Evolutionary conservation across 2,329 filamentous ascomycete species (phyloP), one percentile per base, ranked within the genome.

Genomic region (Thielaviopsis punctulata): DNA sequence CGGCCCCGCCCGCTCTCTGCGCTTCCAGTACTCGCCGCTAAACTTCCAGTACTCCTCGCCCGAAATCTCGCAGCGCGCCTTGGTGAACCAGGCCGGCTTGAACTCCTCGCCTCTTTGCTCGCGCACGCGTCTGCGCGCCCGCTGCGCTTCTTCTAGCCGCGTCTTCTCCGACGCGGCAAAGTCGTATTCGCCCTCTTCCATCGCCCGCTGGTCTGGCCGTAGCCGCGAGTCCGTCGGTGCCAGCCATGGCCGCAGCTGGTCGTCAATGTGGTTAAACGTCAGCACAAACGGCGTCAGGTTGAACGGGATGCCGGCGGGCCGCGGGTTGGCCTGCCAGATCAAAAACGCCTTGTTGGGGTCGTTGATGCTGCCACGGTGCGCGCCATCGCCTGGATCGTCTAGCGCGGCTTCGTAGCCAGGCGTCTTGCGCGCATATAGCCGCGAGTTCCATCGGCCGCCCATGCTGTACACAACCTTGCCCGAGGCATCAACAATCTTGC

Each of bases 181-280:
- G 61, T 96, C 90, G 62, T 98, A 98, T 66, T 89, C 79, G n/a
- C 90, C 92, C 56, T 96, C 89, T 65, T 98, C 92, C 92, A 98
- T 98, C 1, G 92, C 92, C 10, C 92, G 77, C 69, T 98, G 92
- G 65, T 98, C 92, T 0, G 92, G 90, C 25, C 92, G 76, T 27
- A 95, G 72, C n/a, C 92, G 76, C 1, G 90, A 94, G 65, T 98
- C 92, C 0, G 92, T 98, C 0, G 92, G 92, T 36, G 92, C 85
- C 15, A 98, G 69, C 68, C 83, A 79, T 4, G 82, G 77, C 49
- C 69, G 71, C 18, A 98, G 73, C n/a, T 77, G 72, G n/a, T 94
- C 86, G 51, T 90, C 84, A 48, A 95, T 74, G 58, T 89, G 86
- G 67, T 98, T 98, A 58, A 98, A 82, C 0, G 89, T 94, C 54